Percentiles rank a stretch among this genome's conserved stretches.
phyloP scores from a whole-genome alignment of 176 grass and related monocot genomes.

The Oryza glaberrima region DNA sequence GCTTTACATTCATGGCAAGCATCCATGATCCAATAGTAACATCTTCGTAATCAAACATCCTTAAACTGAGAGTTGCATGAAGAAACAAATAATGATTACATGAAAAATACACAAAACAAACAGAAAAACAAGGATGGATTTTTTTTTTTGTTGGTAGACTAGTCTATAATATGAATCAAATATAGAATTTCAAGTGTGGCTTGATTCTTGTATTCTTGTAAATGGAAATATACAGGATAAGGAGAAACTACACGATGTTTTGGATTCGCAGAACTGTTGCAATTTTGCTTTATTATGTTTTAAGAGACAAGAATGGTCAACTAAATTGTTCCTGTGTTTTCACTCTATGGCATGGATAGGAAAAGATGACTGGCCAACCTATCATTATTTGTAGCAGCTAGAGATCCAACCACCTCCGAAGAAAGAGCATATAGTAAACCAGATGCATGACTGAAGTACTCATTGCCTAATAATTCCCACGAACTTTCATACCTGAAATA shows the following conservation, averaged over 20 bases:
- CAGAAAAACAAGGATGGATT: not conserved
- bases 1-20: slow-evolving; percentile 95
- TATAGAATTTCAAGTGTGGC: not conserved
- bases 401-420: slow-evolving; percentile 71
- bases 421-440: slow-evolving; percentile 88
- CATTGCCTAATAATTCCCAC: slow-evolving; percentile 75
- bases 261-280: not conserved
- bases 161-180: not conserved
- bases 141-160: not conserved
- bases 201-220: not conserved
- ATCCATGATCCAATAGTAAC: slow-evolving; percentile 92
- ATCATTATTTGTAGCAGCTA: slow-evolving; percentile 75
- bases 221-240: not conserved
- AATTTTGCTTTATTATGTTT: not conserved
- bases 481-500: slow-evolving; percentile 92
- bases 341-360: not conserved
- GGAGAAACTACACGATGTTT: not conserved
- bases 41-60: slow-evolving; percentile 96
- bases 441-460: slow-evolving; percentile 90
- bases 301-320: slow-evolving; percentile 13
- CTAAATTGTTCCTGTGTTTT: not conserved
- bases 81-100: slow-evolving; percentile 11
- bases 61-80: slow-evolving; percentile 64
- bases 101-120: slow-evolving; percentile 1
- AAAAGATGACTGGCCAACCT: slow-evolving; percentile 56